Base-by-base conservation (phyloP, 495 filamentous ascomycete genomes). In the Penicillium verhagenii region DNA sequence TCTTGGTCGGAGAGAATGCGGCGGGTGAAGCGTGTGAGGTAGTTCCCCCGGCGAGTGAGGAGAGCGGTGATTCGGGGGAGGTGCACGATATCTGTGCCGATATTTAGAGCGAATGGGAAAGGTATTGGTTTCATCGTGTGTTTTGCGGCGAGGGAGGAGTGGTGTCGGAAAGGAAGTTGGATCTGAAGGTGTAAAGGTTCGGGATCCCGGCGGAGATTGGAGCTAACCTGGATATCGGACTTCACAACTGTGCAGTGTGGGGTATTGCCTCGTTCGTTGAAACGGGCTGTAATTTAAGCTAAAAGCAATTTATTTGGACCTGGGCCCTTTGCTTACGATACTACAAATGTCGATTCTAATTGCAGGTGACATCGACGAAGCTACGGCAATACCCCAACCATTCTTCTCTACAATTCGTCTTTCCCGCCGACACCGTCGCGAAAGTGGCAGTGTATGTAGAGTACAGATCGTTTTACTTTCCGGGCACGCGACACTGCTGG, bases 81-180 rank as follows among this genome's bases (percentile, higher is more conserved):
- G 61, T 82, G 77, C 54, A 81, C 78, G 53, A 82, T 75, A 67
- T 81, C 79, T 47, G 80, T 74, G 50, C 79, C 79, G 49, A 82
- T 74, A 47, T 76, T 72, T 23, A 80, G 59, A 39, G 72, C 44
- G 46, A 71, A 57, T 24, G 74, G 75, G 56, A 77, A 77, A 7
- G 72, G 71, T 10, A 66, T 46, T 1, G 64, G 63, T 59, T 71
- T 72, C 60, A 66, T 68, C 49, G 28, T 45, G 47, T 8, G 5
- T 25, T n/a, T 13, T 29, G 47, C 13, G 16, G 20, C 19, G 21
- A 16, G 26, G 26, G 19, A 0, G 35, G 46, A 19, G 56, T 50
- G 63, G 13, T 13, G n/a, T 1, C 19, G 49, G 29, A 57, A 54
- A 63, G 46, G 6, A 47, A 40, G 42, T 31, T n/a, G 50, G 48